phyloP scores from a whole-genome alignment of 306 rosid species.

The Lupinus albus region DNA sequence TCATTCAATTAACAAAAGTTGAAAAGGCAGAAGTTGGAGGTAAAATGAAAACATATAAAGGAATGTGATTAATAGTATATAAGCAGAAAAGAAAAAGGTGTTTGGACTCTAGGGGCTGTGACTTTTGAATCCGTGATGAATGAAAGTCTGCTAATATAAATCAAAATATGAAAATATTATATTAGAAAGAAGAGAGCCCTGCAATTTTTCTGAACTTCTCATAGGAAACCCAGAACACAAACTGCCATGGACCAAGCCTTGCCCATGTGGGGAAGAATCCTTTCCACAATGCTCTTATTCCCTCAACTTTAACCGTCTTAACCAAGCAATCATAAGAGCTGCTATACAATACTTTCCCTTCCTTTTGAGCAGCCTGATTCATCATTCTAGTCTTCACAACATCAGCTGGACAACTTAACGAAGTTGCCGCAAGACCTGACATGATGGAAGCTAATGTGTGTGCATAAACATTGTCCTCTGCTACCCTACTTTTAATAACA shows the following conservation, averaged over 20 bases:
- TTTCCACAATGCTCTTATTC: conserved; percentile 83
- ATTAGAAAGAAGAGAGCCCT: conserved; percentile 77
- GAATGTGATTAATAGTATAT: not conserved
- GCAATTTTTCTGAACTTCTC: conserved; percentile 80
- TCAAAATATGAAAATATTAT: conserved; percentile 29
- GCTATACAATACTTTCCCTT: conserved; percentile 56
- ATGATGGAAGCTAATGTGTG: conserved; percentile 78
- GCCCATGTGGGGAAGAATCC: conserved; percentile 96
- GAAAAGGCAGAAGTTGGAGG: not conserved
- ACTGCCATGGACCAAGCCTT: conserved; percentile 93
- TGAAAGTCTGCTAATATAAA: conserved; percentile 25
- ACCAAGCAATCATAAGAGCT: conserved; percentile 76
- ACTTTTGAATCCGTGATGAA: conserved; percentile 28
- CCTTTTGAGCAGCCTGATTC: conserved; percentile 60
- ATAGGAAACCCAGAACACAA: conserved; percentile 91
- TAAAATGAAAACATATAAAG: not conserved
- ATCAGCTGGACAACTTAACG: conserved; percentile 91
- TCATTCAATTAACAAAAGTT: not conserved
- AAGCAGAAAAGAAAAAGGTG: no score
- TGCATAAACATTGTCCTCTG: conserved; percentile 67
- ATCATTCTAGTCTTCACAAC: conserved; percentile 94
- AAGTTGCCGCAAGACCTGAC: conserved; percentile 77
- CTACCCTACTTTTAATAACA: conserved; percentile 59
- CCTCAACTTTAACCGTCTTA: conserved; percentile 80
- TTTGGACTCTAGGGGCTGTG: conserved; percentile 9